Conservation (phyloP, 768 basidiomycete genomes). For the Russula dissimulans region DNA sequence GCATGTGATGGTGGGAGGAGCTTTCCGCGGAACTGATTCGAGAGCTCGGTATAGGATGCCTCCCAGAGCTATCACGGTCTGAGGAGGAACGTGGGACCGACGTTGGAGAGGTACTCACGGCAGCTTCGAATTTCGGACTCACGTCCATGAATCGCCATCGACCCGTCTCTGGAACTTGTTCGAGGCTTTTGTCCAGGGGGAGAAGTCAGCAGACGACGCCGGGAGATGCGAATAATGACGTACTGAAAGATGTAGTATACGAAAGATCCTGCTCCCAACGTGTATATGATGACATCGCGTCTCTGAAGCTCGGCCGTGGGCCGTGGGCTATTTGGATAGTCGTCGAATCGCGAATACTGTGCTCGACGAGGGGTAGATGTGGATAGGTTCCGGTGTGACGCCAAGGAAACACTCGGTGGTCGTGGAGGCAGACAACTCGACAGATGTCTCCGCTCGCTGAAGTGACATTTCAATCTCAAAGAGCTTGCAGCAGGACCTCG, state of each 20-base stretch:
- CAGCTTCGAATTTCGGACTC: slow-evolving; percentile 45
- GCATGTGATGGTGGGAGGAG: slow-evolving; percentile 64
- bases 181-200: slow-evolving; percentile 42
- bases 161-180: slow-evolving; percentile 79
- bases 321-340: neutral
- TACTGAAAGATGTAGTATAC: slow-evolving; percentile 28
- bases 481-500: no score
- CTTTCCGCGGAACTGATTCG: slow-evolving; percentile 40
- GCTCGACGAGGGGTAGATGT: neutral
- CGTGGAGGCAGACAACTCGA: no score
- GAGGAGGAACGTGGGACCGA: no score
- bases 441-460: no score
- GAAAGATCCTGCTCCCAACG: slow-evolving; percentile 13
- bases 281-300: slow-evolving; percentile 17
- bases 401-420: no score
- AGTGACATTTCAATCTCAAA: no score
- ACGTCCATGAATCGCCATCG: slow-evolving; percentile 85
- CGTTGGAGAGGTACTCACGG: slow-evolving; percentile 29
- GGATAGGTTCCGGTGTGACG: neutral
- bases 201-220: neutral
- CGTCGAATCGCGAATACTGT: slow-evolving; percentile 15
- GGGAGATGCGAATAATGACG: slow-evolving; percentile 17
- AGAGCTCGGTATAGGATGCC: slow-evolving; percentile 34
- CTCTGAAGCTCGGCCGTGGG: neutral
- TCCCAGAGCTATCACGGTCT: slow-evolving; percentile 34